Evolutionary conservation across 805 yeast species (phyloP).

Genomic region (Pichia heedii): DNA sequence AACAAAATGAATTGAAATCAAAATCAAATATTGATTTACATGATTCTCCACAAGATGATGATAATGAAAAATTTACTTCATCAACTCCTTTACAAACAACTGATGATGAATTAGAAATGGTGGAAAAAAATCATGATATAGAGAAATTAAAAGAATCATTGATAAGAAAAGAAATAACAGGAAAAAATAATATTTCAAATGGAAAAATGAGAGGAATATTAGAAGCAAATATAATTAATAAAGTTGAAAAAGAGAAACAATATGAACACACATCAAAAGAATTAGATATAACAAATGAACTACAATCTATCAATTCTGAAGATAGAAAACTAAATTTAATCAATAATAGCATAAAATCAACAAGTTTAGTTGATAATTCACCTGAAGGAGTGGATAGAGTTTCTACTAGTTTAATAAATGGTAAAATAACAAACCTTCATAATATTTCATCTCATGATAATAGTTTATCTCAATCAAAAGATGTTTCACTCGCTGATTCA

Average conservation of each 20-base stretch:
- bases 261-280: no score
- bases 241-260: background rate
- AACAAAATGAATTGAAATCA: background rate
- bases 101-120: background rate
- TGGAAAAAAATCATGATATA: background rate
- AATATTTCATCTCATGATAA: no score
- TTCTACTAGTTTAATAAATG: background rate
- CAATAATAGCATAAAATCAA: background rate
- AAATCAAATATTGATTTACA: conserved; percentile 10
- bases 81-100: conserved; percentile 3
- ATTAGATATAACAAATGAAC: no score
- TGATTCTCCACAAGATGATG: conserved; percentile 2
- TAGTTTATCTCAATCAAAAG: background rate
- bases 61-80: background rate
- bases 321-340: background rate
- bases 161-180: no score
- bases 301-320: background rate
- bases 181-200: no score
- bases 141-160: no score
- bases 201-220: background rate
- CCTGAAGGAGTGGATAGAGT: background rate
- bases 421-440: no score
- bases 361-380: background rate
- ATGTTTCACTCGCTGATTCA: background rate
- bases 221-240: background rate